Evolutionary conservation across 352 stramenopile genomes (phyloP), one percentile per base, ranked within the genome.

Genomic region (Paralagenidium karlingii): DNA sequence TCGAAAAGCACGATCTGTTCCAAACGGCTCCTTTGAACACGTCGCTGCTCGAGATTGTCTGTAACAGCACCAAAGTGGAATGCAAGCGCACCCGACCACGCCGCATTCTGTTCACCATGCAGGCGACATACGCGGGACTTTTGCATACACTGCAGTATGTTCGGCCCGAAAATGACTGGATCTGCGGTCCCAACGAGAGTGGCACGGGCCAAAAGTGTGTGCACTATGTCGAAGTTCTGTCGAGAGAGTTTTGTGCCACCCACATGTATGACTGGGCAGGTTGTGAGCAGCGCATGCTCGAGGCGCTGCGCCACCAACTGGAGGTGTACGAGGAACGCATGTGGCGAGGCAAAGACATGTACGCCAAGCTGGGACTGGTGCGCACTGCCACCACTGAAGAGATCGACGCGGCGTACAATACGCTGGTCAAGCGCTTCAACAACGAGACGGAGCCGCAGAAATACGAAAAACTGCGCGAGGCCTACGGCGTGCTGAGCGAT

Each of bases 1-100:
- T 89, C 40, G 76, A 89, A 32, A 89, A 89, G 40, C 76, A 89
- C 53, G 76, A 89, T 32, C 36, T 89, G 19, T 86, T 89, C 47
- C 76, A 89, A 45, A 82, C 76, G 4, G 71, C 56, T 21, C 76
- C 76, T 30, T 51, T 89, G 40, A 89, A 89, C 58, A 82, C 67
- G 32, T 68, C 68, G 8, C 42, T 89, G 16, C 43, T 79, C 2
- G 51, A 77, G 43, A 49, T 79, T 10, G 70, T 82, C 8, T 89
- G 76, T 53, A 83, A 81, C 42, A 82, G 51, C 51, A 74, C 73
- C 40, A 62, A 73, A 21, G 70, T 87, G 16, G 49, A 51, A 8
- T 89, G 76, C 40, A 48, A 34, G 8, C 76, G 76, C 5, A 45
- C 40, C 34, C 49, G 59, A 19, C 76, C 76, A n/a, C 59, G 73